These are phyloP conservation scores for Dimocarpus longan DNA, from an alignment of 345 rosid species.

Conservation along the genomic window DNA sequence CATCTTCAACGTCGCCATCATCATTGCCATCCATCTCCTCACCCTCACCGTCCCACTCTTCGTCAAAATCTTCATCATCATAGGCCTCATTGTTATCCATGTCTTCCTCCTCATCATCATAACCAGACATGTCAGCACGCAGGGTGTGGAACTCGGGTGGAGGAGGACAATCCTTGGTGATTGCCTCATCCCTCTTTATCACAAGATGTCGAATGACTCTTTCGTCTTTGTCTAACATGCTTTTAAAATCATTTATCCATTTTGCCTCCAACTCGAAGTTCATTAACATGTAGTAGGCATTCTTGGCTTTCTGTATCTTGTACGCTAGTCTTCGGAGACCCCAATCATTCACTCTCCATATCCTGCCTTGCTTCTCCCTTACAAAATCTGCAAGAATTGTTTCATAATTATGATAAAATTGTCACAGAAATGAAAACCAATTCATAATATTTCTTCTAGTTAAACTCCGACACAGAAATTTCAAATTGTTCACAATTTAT, in stretches of 20 bases:
- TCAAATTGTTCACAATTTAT: neutral
- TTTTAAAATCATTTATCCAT: slow-evolving; percentile 80
- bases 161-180: slow-evolving; percentile 77
- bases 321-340: slow-evolving; percentile 88
- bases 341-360: slow-evolving; percentile 94
- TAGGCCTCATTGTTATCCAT: slow-evolving; percentile 31
- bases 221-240: slow-evolving; percentile 76
- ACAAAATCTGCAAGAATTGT: slow-evolving; percentile 56
- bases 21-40: slow-evolving; percentile 35
- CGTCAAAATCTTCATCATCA: slow-evolving; percentile 42
- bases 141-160: slow-evolving; percentile 81
- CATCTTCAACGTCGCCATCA: slow-evolving; percentile 28
- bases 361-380: slow-evolving; percentile 78
- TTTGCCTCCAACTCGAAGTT: slow-evolving; percentile 90
- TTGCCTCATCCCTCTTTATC: slow-evolving; percentile 77
- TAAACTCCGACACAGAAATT: neutral
- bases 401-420: neutral
- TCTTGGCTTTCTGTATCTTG: slow-evolving; percentile 79
- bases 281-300: slow-evolving; percentile 87
- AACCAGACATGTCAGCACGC: slow-evolving; percentile 44
- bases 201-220: slow-evolving; percentile 90
- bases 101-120: slow-evolving; percentile 58
- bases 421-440: neutral
- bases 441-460: neutral
- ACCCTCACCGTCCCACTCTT: slow-evolving; percentile 28